These are phyloP conservation scores for Ophiostoma ulmi DNA, from an alignment of 2,329 filamentous ascomycete genomes.

Conservation along the genomic window DNA sequence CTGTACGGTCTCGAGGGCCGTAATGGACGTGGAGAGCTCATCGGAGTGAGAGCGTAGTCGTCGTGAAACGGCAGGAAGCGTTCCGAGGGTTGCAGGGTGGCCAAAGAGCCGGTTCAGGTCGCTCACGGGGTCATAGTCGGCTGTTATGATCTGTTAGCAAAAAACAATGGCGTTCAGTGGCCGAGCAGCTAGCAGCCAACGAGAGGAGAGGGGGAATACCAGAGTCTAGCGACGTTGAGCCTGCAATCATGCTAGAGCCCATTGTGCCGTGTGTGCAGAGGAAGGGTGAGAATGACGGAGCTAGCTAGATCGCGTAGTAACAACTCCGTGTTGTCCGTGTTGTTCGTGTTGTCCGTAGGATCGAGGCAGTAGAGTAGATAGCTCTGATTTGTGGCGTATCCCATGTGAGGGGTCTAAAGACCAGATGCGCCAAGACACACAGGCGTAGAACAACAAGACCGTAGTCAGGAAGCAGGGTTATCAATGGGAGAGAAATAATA, in stretches of 20 bases:
- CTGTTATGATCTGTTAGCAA: conserved; percentile 19
- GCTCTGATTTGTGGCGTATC: conserved; percentile 3
- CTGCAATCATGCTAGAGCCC: conserved; percentile 23
- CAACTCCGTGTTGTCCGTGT: not conserved
- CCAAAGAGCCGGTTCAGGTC: conserved; percentile 93
- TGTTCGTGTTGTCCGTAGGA: not conserved
- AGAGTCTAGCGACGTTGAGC: conserved; percentile 27
- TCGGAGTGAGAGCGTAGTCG: conserved; percentile 71
- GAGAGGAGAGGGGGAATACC: conserved; percentile 21
- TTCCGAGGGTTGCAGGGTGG: conserved; percentile 76
- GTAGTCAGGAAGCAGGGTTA: not conserved
- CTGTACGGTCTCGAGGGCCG: conserved; percentile 67
- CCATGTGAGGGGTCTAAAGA: not conserved
- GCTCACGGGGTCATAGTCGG: conserved; percentile 62
- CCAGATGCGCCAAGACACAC: not conserved
- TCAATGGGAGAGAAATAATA: not conserved
- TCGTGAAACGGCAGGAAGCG: conserved; percentile 67
- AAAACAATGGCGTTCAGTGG: not conserved
- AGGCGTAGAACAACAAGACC: not conserved
- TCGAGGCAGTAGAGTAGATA: not conserved
- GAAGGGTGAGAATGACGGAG: not conserved
- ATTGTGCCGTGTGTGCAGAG: conserved; percentile 20
- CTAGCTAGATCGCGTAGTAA: not conserved
- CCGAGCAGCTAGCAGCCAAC: not conserved
- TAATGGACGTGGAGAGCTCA: conserved; percentile 75